Percentiles rank a stretch among this genome's conserved stretches.
Conservation (phyloP, 2,329 filamentous ascomycete species). For the Trichoderma sp. region DNA sequence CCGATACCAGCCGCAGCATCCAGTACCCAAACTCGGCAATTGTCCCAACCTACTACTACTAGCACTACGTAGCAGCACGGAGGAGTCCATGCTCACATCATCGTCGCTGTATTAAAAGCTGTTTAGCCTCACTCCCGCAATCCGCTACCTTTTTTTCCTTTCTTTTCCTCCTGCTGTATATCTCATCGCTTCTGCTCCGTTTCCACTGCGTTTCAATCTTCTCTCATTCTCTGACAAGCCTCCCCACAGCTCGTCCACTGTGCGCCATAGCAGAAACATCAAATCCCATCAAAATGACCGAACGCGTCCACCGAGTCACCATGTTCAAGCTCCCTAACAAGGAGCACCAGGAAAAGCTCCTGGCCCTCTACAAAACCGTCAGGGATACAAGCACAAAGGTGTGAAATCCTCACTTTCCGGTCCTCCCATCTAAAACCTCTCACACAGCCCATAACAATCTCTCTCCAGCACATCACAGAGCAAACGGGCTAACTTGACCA, state of each 20-base stretch:
- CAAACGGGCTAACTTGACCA: background rate
- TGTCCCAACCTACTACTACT: background rate
- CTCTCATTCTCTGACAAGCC: background rate
- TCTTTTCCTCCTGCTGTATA: background rate
- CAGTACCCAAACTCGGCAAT: background rate
- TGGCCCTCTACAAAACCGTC: conserved; percentile 49
- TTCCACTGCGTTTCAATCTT: background rate
- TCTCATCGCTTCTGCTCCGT: background rate
- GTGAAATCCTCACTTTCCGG: background rate
- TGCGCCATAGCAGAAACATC: background rate
- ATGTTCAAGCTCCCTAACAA: conserved; percentile 55
- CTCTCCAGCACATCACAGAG: background rate
- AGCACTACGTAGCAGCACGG: background rate
- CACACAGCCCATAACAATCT: background rate
- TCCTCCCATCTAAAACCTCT: background rate
- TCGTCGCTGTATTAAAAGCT: background rate
- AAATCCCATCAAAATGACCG: conserved; percentile 37
- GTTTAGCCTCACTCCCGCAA: background rate
- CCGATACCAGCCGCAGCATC: background rate
- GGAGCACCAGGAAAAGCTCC: conserved; percentile 46
- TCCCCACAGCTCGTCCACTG: background rate
- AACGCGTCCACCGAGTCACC: conserved; percentile 51
- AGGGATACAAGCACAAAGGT: conserved; percentile 47
- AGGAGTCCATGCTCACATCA: background rate
- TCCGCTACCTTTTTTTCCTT: no score